Conservation (phyloP, 352 stramenopile species). For the Phytopythium boreale region DNA sequence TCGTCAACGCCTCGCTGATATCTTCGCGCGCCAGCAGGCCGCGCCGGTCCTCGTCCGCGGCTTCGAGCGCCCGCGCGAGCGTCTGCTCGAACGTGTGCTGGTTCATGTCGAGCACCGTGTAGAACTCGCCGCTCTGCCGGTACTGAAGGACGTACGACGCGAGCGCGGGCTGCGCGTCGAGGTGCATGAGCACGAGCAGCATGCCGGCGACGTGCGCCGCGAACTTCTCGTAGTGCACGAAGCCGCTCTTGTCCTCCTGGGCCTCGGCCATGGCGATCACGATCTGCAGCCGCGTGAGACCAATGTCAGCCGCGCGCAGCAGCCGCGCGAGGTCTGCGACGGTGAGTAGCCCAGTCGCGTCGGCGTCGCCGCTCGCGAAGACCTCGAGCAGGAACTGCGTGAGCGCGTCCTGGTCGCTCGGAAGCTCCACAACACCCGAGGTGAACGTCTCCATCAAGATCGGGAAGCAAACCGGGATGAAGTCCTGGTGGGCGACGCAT, state of each 20-base stretch:
- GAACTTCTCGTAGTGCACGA: conserved; percentile 78
- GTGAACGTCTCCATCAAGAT: conserved; percentile 52
- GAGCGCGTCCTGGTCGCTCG: conserved; percentile 63
- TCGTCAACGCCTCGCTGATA: conserved; percentile 52
- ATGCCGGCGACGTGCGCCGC: conserved; percentile 60
- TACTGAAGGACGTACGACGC: conserved; percentile 58
- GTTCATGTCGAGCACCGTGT: conserved; percentile 72
- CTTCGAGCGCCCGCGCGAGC: conserved; percentile 57
- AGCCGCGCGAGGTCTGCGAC: conserved; percentile 57
- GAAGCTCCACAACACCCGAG: conserved; percentile 54
- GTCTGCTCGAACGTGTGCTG: conserved; percentile 80
- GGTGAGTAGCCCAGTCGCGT: conserved; percentile 58
- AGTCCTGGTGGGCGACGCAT: conserved; percentile 45
- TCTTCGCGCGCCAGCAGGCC: conserved; percentile 55
- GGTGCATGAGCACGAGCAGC: conserved; percentile 59
- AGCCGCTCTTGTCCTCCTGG: conserved; percentile 71
- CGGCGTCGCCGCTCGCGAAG: conserved; percentile 64
- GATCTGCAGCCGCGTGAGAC: conserved; percentile 77
- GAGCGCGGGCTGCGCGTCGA: conserved; percentile 64
- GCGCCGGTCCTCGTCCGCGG: conserved; percentile 56
- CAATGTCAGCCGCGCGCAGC: conserved; percentile 58
- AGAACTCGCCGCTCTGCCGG: conserved; percentile 75
- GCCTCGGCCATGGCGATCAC: conserved; percentile 64
- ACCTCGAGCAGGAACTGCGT: conserved; percentile 71
- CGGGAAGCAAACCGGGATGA: conserved; percentile 61